phyloP scores from a whole-genome alignment of 495 filamentous ascomycete species.

The Bombardia bombarda region DNA sequence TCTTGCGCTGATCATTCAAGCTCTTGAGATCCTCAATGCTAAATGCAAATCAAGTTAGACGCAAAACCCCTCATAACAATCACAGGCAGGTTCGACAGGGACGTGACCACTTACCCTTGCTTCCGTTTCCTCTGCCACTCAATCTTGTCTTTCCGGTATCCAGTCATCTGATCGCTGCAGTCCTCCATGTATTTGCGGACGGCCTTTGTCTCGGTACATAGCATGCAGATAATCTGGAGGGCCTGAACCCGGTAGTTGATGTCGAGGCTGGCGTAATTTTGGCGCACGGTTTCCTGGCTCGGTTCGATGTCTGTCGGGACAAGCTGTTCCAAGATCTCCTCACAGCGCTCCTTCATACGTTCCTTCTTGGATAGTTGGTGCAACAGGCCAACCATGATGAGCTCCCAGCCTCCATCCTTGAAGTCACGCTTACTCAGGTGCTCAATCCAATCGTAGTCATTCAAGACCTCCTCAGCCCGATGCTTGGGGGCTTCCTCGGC shows the following conservation, averaged over 20 bases:
- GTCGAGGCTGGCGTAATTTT: constrained; percentile 66
- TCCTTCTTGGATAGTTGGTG: constrained; percentile 73
- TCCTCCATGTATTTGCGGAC: constrained; percentile 84
- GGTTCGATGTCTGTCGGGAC: constrained; percentile 69
- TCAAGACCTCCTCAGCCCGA: constrained; percentile 72
- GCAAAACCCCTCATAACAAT: too few species aligned
- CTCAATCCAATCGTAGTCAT: constrained; percentile 73
- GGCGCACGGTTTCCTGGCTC: constrained; percentile 59
- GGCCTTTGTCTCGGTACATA: constrained; percentile 77
- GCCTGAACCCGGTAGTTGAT: constrained; percentile 74
- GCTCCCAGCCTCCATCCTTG: constrained; percentile 81
- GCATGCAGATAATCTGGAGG: constrained; percentile 78
- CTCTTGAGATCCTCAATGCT: constrained; percentile 76
- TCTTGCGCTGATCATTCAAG: constrained; percentile 81
- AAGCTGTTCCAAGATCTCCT: constrained; percentile 68
- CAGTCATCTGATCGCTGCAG: constrained; percentile 86
- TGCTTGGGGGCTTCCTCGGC: constrained; percentile 44
- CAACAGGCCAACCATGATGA: constrained; percentile 80
- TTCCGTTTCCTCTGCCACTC: constrained; percentile 81
- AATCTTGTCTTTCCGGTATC: constrained; percentile 89
- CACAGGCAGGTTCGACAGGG: constrained; percentile 5
- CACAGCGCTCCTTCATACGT: constrained; percentile 61
- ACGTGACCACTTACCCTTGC: constrained; percentile 55
- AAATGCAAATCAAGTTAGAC: constrained; percentile 13
- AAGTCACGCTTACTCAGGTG: constrained; percentile 78